Evolutionary conservation across 2,329 filamentous ascomycete genomes (phyloP).

Genomic region (Ceratocystis papillata): DNA sequence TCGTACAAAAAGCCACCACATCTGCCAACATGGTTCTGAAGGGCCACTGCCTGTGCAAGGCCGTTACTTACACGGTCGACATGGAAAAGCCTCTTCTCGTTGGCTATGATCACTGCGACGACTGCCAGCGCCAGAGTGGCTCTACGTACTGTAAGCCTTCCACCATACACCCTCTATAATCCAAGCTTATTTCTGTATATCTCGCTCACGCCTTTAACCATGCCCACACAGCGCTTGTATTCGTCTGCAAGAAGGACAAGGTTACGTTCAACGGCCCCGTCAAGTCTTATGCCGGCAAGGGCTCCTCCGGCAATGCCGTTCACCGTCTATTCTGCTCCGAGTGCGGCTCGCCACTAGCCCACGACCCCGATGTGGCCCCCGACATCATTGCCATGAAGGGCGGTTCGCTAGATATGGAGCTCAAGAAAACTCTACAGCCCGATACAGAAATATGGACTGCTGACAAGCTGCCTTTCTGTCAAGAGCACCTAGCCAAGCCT

Average conservation of each 20-base stretch:
- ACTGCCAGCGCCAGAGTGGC: constrained; percentile 59
- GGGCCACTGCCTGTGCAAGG: constrained; percentile 61
- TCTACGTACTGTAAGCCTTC: constrained; percentile 52
- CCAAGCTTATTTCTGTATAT: not conserved
- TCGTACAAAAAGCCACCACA: not conserved
- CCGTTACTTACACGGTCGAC: constrained; percentile 55
- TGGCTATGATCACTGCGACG: constrained; percentile 61
- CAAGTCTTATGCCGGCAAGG: constrained; percentile 53
- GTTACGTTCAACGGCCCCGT: constrained; percentile 51
- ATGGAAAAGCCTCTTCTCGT: constrained; percentile 43
- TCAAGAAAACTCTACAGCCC: constrained; percentile 59
- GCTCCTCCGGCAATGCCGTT: constrained; percentile 50
- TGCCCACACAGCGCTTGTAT: constrained; percentile 45
- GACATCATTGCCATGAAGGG: constrained; percentile 60
- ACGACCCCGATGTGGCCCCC: constrained; percentile 60
- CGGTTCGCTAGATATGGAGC: constrained; percentile 50
- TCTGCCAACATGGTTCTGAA: constrained; percentile 48
- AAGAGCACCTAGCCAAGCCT: constrained; percentile 52
- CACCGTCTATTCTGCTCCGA: constrained; percentile 60
- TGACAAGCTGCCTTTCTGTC: constrained; percentile 58
- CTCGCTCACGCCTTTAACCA: not conserved
- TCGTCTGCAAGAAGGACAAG: constrained; percentile 55
- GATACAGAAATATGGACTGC: constrained; percentile 61
- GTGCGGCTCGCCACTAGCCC: constrained; percentile 58
- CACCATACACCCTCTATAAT: not conserved